Evolutionary conservation across 257 asterid genomes (phyloP).

Genomic region (Rhazya stricta): DNA sequence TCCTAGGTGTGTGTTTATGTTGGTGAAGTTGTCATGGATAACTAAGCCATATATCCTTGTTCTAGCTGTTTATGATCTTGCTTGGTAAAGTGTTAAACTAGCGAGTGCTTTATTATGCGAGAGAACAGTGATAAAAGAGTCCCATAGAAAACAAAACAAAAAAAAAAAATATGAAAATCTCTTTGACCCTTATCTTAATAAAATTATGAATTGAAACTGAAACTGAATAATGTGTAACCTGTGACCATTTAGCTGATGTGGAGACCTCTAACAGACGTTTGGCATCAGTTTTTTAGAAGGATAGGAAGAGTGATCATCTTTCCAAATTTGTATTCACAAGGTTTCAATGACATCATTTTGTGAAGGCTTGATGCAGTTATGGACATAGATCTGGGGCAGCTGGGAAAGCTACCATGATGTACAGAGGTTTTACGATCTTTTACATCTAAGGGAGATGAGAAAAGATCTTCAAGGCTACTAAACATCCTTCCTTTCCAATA

Average conservation of each 20-base stretch:
- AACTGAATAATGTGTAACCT: background rate
- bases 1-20: background rate
- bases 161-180: background rate
- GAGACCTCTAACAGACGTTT: background rate
- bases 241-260: background rate
- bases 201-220: background rate
- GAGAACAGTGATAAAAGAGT: background rate
- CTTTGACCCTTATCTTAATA: background rate
- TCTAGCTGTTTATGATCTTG: background rate
- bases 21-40: background rate
- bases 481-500: background rate
- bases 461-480: background rate
- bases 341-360: background rate
- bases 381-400: background rate
- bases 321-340: background rate
- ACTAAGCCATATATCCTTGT: background rate
- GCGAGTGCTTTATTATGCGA: background rate
- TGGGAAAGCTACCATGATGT: background rate
- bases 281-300: background rate
- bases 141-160: too few relatives aligned
- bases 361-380: background rate
- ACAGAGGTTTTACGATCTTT: background rate
- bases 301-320: background rate
- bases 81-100: background rate
- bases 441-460: background rate